Evolutionary conservation across 2,329 filamentous ascomycete species (phyloP), one percentile per base, ranked within the genome.

Genomic region (Blumeria graminis): DNA sequence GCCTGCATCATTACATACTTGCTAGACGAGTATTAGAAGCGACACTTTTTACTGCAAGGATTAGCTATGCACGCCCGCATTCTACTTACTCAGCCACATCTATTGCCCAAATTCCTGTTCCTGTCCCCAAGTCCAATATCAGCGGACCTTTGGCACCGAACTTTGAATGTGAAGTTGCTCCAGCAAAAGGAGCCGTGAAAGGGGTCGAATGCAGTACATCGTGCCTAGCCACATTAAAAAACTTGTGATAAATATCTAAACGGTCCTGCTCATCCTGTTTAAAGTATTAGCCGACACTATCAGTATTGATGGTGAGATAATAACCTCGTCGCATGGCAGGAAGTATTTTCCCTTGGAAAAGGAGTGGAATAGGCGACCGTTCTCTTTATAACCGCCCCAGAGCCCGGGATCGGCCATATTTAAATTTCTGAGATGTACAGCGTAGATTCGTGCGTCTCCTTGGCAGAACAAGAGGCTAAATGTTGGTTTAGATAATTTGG

Each of bases 61-160:
- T 22, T 9, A 50, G 22, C 9, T 13, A 22, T 13, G 32, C 9
- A 28, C n/a, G 28, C 32, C 35, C 18, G 9, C 33, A 18, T 57
- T 9, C 56, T 63, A 70, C 78, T 70, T 72, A 86, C 76, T 84
- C 81, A 60, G 84, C 84, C 70, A 94, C 83, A 62, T 90, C 84
- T 63, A 93, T 85, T 43, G 84, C 79, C 90, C 90, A 96, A 59
- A 94, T 90, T 41, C 87, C 88, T 0, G 87, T 94, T 18, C 89
- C 90, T 60, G 84, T 89, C 45, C 88, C 90, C 56, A 94, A 66
- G 63, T 84, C 80, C 45, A 84, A 65, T 52, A 83, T 73, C 55
- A 71, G 69, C 1, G 69, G 69, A 8, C 60, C 62, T 16, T 38
- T 55, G 9, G 16, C 22, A n/a, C 22, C 41, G 9, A 16, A 9